Percentiles rank a stretch among this genome's conserved stretches.
These are phyloP conservation scores for Neurospora sp. DNA, from an alignment of 495 filamentous ascomycete species.

Conservation along the genomic window DNA sequence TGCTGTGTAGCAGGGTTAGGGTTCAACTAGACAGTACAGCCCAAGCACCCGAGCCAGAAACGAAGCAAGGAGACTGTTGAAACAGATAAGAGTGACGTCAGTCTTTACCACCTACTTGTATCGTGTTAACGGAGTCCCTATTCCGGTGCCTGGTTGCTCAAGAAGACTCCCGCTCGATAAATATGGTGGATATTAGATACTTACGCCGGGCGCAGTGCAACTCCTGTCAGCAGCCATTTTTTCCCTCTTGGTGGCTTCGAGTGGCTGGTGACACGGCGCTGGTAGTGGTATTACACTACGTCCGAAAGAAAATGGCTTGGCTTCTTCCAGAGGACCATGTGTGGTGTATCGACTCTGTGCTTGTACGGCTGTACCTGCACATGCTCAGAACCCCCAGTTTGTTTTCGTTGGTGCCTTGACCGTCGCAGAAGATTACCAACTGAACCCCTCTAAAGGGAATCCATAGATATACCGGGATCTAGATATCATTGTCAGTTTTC, in stretches of 20 bases:
- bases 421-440: not conserved
- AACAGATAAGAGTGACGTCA: not conserved
- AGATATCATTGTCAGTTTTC: not conserved
- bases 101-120: not conserved
- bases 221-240: not conserved
- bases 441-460: not conserved
- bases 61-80: not conserved
- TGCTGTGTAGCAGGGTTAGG: not conserved
- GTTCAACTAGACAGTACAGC: not conserved
- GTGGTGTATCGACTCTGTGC: not conserved
- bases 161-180: not conserved
- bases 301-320: not conserved
- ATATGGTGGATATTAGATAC: not conserved
- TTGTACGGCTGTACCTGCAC: not conserved
- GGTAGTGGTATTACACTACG: not conserved
- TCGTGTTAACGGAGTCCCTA: not conserved
- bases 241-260: not conserved
- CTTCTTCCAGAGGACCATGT: not conserved
- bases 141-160: not conserved
- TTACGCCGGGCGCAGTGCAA: not conserved
- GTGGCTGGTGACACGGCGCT: not conserved
- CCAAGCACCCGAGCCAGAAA: not conserved
- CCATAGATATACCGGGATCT: not conserved
- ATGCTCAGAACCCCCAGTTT: not conserved
- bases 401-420: not conserved